phyloP scores from a whole-genome alignment of 2,329 filamentous ascomycete genomes.

The Monosporascus cannonballus region DNA sequence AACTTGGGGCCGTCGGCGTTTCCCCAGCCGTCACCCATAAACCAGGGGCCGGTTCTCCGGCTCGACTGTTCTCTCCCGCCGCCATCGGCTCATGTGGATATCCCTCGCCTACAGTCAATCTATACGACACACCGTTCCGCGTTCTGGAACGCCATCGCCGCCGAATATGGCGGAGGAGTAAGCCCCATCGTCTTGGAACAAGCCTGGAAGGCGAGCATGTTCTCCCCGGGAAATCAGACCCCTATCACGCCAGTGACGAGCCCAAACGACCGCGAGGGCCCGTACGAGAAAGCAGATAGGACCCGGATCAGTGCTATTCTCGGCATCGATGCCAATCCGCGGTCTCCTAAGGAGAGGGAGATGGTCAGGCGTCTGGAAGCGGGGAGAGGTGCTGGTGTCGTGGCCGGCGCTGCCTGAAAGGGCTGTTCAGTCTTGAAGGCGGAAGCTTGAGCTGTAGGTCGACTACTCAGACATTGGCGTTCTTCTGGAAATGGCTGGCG shows the following conservation, averaged over 20 bases:
- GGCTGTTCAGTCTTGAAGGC: background rate
- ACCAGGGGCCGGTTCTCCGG: conserved; percentile 42
- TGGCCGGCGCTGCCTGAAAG: conserved; percentile 26
- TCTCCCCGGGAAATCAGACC: conserved; percentile 32
- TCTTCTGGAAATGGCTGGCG: background rate
- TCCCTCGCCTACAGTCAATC: conserved; percentile 60
- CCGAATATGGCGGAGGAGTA: conserved; percentile 61
- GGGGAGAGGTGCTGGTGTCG: conserved; percentile 31
- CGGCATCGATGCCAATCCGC: conserved; percentile 52
- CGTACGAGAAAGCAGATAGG: conserved; percentile 41
- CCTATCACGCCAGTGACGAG: conserved; percentile 50
- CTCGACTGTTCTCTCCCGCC: conserved; percentile 51
- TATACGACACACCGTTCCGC: conserved; percentile 63
- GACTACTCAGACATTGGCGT: background rate
- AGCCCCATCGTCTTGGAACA: conserved; percentile 62
- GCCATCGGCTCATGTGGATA: conserved; percentile 47
- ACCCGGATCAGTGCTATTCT: conserved; percentile 59
- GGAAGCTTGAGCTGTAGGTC: background rate
- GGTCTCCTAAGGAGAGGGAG: conserved; percentile 52
- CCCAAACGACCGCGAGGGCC: conserved; percentile 41
- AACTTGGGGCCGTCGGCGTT: conserved; percentile 39
- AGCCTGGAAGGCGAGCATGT: conserved; percentile 54
- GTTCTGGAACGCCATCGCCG: conserved; percentile 69
- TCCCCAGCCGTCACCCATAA: conserved; percentile 33
- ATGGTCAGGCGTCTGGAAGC: conserved; percentile 51